Evolutionary conservation across 305 asterid genomes (phyloP).

Genomic region (Andrographis paniculata): DNA sequence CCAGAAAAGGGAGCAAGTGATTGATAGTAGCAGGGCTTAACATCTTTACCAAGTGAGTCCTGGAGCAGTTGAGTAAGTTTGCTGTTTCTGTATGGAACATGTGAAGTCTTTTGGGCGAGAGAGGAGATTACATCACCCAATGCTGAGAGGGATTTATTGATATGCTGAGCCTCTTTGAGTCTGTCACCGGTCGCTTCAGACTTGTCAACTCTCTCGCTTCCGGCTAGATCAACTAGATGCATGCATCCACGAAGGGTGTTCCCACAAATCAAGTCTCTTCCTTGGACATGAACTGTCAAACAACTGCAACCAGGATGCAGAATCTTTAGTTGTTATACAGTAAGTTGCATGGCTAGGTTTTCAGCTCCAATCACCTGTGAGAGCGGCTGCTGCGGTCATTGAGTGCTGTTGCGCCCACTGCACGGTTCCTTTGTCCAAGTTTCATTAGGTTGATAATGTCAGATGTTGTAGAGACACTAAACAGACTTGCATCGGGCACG

Average conservation of each 20-base stretch:
- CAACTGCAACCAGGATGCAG: conserved; percentile 67
- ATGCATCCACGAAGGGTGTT: conserved; percentile 71
- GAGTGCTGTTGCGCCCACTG: conserved; percentile 75
- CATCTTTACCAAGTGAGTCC: conserved; percentile 89
- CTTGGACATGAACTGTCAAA: conserved; percentile 87
- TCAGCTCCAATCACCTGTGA: conserved; percentile 53
- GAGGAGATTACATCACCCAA: conserved; percentile 89
- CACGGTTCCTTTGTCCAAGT: conserved; percentile 80
- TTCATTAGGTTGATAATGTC: conserved; percentile 76
- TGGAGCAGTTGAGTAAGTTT: conserved; percentile 95
- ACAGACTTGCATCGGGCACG: conserved; percentile 69
- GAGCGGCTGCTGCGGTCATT: conserved; percentile 89
- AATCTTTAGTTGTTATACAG: too few relatives aligned
- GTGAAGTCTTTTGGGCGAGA: conserved; percentile 73
- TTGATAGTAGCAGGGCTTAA: not conserved
- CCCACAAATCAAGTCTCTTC: conserved; percentile 75
- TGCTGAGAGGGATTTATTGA: conserved; percentile 83
- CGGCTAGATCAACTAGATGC: conserved; percentile 94
- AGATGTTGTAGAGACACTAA: conserved; percentile 57
- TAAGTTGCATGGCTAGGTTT: too few relatives aligned
- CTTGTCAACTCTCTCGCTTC: conserved; percentile 91
- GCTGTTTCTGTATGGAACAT: conserved; percentile 89
- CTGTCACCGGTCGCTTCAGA: conserved; percentile 95
- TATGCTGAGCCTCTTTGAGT: conserved; percentile 88
- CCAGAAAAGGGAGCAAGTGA: not conserved